Evolutionary conservation across 257 asterid genomes (phyloP).

Genomic region (Sherardia arvensis): DNA sequence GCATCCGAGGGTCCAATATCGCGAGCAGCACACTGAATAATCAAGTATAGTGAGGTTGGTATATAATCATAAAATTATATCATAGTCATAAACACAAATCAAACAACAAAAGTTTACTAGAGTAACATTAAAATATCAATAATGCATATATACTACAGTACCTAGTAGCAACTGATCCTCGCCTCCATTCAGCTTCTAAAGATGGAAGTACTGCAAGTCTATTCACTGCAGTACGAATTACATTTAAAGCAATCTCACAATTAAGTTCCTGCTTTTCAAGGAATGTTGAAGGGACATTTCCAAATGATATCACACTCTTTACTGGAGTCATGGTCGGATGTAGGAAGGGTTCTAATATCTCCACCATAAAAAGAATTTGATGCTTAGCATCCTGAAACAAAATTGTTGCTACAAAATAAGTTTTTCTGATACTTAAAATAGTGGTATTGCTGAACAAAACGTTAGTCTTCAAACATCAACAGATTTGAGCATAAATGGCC

Average conservation of each 20-base stretch:
- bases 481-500: background rate
- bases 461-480: background rate
- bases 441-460: background rate
- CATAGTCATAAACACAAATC: background rate
- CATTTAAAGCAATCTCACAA: slow-evolving; percentile 66
- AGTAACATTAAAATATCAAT: background rate
- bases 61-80: slow-evolving; percentile 8
- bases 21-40: slow-evolving; percentile 83
- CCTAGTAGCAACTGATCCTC: slow-evolving; percentile 92
- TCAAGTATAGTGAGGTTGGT: slow-evolving; percentile 18
- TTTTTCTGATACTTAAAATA: slow-evolving; percentile 10
- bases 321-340: slow-evolving; percentile 81
- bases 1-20: slow-evolving; percentile 84
- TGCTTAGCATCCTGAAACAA: slow-evolving; percentile 72
- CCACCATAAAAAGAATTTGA: slow-evolving; percentile 76
- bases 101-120: background rate
- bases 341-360: slow-evolving; percentile 91
- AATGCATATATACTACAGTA: slow-evolving; percentile 21
- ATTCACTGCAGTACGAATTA: slow-evolving; percentile 61
- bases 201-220: slow-evolving; percentile 77
- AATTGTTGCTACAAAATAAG: slow-evolving; percentile 16
- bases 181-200: slow-evolving; percentile 90
- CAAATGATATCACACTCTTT: slow-evolving; percentile 80
- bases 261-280: slow-evolving; percentile 61
- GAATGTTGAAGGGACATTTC: slow-evolving; percentile 55